Base-by-base conservation (phyloP, 805 yeast genomes). In the Candida nanaspora region DNA sequence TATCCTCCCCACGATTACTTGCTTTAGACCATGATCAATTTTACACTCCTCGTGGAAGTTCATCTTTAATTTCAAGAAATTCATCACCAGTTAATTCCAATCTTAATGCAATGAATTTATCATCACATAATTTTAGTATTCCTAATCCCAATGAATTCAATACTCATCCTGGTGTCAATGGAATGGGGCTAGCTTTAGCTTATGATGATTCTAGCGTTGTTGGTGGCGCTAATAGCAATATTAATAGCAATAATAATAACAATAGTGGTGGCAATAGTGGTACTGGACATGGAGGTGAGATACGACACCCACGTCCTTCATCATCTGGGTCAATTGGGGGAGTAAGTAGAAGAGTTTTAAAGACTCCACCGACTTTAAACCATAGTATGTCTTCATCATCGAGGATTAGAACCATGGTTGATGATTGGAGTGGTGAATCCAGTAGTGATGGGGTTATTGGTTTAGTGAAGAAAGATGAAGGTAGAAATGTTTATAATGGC, bases 401-500 rank as follows among this genome's bases (percentile, higher is more conserved):
- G 15, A 30, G 41, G 26, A 27, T 32, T 23, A 37, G 42, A 31
- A 35, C 39, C 6, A 37, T 37, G 34, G 48, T 43, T 25, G 58
- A 51, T 33, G 46, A 38, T 20, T 33, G 36, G 19, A 47, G 44
- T n/a, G 19, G 27, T 33, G 20, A 33, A 19, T n/a, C n/a, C n/a
- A n/a, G n/a, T n/a, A n/a, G n/a, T n/a, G n/a, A n/a, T n/a, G n/a
- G n/a, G n/a, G 19, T 7, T 29, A 15, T 6, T 15, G n/a, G 8
- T 16, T 9, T 6, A 30, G 16, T 6, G n/a, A 35, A 35, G 16
- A 35, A 57, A 20, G 51, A 53, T 6, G 65, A 63, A 16, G 70
- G 68, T 19, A 58, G 74, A 28, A 53, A 63, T 22, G 73, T 79
- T 1, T 79, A 76, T 49, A 78, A 79, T 49, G 84, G 83, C 1